These are phyloP conservation scores for Colletotrichum liaoningense DNA, from an alignment of 2,329 filamentous ascomycete genomes.

Conservation along the genomic window DNA sequence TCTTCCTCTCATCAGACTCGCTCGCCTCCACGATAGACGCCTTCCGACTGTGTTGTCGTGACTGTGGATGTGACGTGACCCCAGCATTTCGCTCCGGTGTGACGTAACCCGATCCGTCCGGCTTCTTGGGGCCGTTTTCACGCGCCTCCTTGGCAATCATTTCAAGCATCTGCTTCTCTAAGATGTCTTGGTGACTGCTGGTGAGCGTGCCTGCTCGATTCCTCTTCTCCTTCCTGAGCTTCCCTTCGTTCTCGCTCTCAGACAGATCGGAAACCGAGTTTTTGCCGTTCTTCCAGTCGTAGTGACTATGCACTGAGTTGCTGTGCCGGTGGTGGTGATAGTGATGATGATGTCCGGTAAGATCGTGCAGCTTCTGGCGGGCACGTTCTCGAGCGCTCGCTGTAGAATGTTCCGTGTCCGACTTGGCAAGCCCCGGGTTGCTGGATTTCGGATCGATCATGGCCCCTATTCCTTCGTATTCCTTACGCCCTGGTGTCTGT, in stretches of 20 bases:
- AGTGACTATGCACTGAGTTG: constrained; percentile 60
- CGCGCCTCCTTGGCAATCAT: constrained; percentile 67
- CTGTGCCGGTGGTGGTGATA: constrained; percentile 52
- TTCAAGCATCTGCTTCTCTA: constrained; percentile 72
- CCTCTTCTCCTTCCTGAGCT: constrained; percentile 47
- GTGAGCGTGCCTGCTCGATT: constrained; percentile 59
- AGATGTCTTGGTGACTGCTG: constrained; percentile 62
- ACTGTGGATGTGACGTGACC: constrained; percentile 42
- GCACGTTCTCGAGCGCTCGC: constrained; percentile 69
- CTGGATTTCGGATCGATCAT: constrained; percentile 37
- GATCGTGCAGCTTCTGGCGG: constrained; percentile 69
- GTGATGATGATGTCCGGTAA: constrained; percentile 63
- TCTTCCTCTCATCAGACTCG: constrained; percentile 48
- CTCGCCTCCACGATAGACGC: constrained; percentile 53
- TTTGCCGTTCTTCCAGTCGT: constrained; percentile 64
- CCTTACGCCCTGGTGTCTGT: constrained; percentile 7
- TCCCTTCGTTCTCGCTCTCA: constrained; percentile 62
- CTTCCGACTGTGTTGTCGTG: constrained; percentile 47
- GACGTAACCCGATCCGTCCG: constrained; percentile 10
- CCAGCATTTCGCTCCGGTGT: constrained; percentile 35
- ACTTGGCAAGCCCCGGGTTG: constrained; percentile 37
- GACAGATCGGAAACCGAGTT: constrained; percentile 71
- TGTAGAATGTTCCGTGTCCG: constrained; percentile 57
- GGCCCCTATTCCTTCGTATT: constrained; percentile 9
- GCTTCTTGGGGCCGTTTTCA: constrained; percentile 49